Percentiles rank a stretch among this genome's conserved stretches.
Evolutionary conservation across 371 early-diverging fungal species (phyloP).

Genomic region (Mucor irregularis): DNA sequence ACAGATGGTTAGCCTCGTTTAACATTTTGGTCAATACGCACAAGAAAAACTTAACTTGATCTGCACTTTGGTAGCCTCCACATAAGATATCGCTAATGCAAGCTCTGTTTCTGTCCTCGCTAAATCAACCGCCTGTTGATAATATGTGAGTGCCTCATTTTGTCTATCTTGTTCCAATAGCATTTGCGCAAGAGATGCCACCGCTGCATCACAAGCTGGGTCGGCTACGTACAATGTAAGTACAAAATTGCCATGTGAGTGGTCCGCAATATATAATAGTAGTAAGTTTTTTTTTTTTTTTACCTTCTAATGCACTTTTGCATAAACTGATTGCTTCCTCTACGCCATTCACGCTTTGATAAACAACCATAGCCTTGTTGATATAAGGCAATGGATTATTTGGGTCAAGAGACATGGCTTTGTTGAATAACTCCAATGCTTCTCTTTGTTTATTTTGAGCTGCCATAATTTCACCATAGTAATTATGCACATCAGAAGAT

Average conservation of each 20-base stretch:
- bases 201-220: slow-evolving; percentile 80
- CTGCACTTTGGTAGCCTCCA: slow-evolving; percentile 57
- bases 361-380: slow-evolving; percentile 88
- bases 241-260: not conserved
- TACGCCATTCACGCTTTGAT: slow-evolving; percentile 78
- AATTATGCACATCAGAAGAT: slow-evolving; percentile 89
- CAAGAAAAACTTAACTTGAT: too few species aligned
- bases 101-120: slow-evolving; percentile 89
- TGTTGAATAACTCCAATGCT: slow-evolving; percentile 71
- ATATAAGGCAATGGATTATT: slow-evolving; percentile 88
- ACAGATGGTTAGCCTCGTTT: too few species aligned
- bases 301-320: slow-evolving; percentile 76
- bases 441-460: slow-evolving; percentile 79
- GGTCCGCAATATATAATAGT: not conserved
- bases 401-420: slow-evolving; percentile 67
- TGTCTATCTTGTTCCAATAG: slow-evolving; percentile 82
- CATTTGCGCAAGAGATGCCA: slow-evolving; percentile 88
- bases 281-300: slow-evolving; percentile 30
- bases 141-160: slow-evolving; percentile 78
- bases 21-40: too few species aligned
- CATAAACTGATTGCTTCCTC: slow-evolving; percentile 73
- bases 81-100: slow-evolving; percentile 77
- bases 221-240: too few species aligned
- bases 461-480: slow-evolving; percentile 90
- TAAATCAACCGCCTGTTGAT: slow-evolving; percentile 79